phyloP scores from a whole-genome alignment of 208 protist species.

The Leishmania turanica region DNA sequence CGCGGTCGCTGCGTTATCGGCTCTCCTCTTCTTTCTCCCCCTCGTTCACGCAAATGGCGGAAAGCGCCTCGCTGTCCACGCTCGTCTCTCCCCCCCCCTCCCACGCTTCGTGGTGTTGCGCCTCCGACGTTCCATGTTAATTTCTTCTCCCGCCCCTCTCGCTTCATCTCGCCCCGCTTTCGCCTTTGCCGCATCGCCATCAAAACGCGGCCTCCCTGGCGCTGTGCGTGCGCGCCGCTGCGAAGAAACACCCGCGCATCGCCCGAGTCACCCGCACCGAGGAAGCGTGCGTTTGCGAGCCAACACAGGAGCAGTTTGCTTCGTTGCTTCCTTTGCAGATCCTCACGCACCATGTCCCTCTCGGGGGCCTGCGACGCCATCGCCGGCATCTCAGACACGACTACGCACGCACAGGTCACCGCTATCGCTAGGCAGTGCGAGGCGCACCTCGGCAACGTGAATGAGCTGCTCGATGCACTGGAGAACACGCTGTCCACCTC shows the following conservation, averaged over 20 bases:
- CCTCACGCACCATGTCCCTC: slow-evolving; percentile 44
- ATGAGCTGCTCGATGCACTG: slow-evolving; percentile 74
- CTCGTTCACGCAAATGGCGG: not conserved
- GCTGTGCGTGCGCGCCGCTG: not conserved
- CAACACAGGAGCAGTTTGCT: not conserved
- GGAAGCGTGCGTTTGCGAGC: not conserved
- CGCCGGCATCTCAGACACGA: slow-evolving; percentile 53
- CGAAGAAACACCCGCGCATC: not conserved
- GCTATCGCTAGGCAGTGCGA: slow-evolving; percentile 68
- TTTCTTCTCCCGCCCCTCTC: not conserved
- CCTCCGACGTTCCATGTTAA: not conserved
- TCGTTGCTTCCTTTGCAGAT: not conserved
- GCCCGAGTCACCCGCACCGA: not conserved
- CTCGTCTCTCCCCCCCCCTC: too few species aligned
- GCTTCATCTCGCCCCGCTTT: not conserved
- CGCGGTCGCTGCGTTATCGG: not conserved
- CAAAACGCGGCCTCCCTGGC: not conserved
- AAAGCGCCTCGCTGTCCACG: not conserved
- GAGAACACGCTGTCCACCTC: slow-evolving; percentile 74
- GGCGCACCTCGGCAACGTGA: slow-evolving; percentile 56
- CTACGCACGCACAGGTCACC: slow-evolving; percentile 43
- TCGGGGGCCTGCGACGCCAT: slow-evolving; percentile 79
- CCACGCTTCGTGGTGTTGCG: not conserved
- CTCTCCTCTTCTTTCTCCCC: not conserved
- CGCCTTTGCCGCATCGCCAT: not conserved